These are phyloP conservation scores for Thielaviopsis punctulata DNA, from an alignment of 2,329 filamentous ascomycete genomes.

Conservation along the genomic window DNA sequence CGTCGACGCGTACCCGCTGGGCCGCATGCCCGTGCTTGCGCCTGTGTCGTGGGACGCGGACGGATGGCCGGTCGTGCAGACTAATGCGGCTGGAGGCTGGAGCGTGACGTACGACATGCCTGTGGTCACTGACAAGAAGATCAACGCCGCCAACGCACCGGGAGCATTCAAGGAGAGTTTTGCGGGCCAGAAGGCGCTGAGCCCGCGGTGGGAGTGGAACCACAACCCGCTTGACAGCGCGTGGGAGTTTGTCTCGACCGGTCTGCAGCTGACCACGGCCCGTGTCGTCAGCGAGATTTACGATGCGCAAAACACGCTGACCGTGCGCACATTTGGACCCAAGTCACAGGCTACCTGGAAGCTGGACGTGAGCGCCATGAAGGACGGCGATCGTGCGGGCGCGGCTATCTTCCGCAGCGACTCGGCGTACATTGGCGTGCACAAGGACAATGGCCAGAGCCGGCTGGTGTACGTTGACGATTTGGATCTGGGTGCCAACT, in stretches of 20 bases:
- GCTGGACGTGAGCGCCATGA: constrained; percentile 30
- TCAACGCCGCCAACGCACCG: constrained; percentile 16
- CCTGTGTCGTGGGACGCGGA: constrained; percentile 28
- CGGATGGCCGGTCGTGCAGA: constrained; percentile 29
- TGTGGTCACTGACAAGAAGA: constrained; percentile 15
- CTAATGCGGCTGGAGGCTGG: constrained; percentile 26
- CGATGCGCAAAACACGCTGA: constrained; percentile 27
- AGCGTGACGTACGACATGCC: constrained; percentile 24
- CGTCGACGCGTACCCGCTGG: constrained; percentile 33
- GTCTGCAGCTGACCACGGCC: constrained; percentile 27
- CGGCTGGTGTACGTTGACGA: constrained; percentile 18
- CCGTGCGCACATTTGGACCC: constrained; percentile 29
- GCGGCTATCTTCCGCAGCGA: constrained; percentile 34
- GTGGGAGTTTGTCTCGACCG: constrained; percentile 23
- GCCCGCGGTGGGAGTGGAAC: constrained; percentile 40
- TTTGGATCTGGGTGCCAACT: constrained; percentile 15
- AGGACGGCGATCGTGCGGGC: constrained; percentile 32
- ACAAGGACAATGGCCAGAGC: constrained; percentile 18
- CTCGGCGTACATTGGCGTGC: constrained; percentile 34
- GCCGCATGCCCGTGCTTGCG: constrained; percentile 35
- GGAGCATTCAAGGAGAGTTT: constrained; percentile 24
- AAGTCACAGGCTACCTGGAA: constrained; percentile 29
- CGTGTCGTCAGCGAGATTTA: constrained; percentile 34
- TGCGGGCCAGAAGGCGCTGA: constrained; percentile 16
- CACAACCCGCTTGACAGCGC: constrained; percentile 37